Conservation (phyloP, 208 protist genomes). For the Trichomonas vaginalis region DNA sequence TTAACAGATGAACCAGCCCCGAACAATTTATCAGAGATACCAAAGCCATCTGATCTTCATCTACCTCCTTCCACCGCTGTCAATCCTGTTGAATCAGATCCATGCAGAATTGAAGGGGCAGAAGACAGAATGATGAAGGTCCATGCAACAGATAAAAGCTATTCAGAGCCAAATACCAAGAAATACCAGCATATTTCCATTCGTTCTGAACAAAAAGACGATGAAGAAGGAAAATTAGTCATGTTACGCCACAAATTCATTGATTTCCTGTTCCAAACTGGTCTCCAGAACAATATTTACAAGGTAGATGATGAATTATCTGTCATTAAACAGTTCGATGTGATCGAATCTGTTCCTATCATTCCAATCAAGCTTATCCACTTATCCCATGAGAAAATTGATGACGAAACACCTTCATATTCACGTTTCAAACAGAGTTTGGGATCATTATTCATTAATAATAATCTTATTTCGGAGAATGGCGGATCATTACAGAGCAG, state of each 20-base stretch:
- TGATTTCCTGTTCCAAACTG: not conserved
- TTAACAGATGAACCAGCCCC: not conserved
- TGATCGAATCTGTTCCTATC: not conserved
- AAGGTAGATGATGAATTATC: not conserved
- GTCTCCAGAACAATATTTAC: not conserved
- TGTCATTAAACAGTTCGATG: not conserved
- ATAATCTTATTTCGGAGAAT: too few species aligned
- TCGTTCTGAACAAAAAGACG: not conserved
- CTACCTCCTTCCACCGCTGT: not conserved
- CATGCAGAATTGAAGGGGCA: not conserved
- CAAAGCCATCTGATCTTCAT: not conserved
- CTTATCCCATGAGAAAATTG: not conserved
- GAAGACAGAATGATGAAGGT: not conserved
- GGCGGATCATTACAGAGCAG: too few species aligned
- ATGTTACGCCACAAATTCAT: not conserved
- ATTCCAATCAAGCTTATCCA: not conserved
- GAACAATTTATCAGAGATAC: not conserved
- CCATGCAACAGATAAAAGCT: not conserved
- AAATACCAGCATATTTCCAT: not conserved
- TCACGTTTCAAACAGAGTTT: not conserved
- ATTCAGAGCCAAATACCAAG: not conserved
- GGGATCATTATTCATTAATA: not conserved
- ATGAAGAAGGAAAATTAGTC: not conserved
- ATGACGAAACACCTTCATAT: not conserved
- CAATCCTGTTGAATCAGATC: not conserved